Evolutionary conservation across 1,139 yeast species (phyloP), one percentile per base, ranked within the genome.

Genomic region (Taphrina deformans): DNA sequence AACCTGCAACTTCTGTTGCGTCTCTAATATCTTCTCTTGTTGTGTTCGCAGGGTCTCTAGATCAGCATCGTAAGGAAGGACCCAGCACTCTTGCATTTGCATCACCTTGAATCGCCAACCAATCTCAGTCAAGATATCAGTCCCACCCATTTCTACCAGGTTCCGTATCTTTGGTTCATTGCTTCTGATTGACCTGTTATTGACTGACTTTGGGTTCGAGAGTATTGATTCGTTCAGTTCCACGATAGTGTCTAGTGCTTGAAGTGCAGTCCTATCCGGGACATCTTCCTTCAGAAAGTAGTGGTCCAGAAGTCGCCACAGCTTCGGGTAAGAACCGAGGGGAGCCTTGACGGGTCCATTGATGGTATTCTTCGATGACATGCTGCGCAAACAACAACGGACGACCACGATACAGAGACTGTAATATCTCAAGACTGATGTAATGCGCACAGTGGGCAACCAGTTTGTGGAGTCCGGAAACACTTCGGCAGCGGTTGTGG

Each of bases 21-120:
- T 52, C 29, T 59, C 63, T 1, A 50, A 6, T 10, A 59, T 48
- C 33, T 59, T 59, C 10, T 10, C 45, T 18, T 50, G 56, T 14
- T 35, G 51, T 26, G 10, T 31, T 9, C 26, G 10, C 27, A 59
- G 23, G 2, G 46, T 46, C 14, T 38, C 27, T 29, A 59, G 26
- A 23, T 59, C 63, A 3, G 63, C 56, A 24, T 59, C 63, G 24
- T 59, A 59, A 18, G 63, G 56, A 31, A 59, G 21, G 6, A 48
- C 50, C 63, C 63, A 59, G 29, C 56, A 48, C 41, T 59, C 63
- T 21, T 59, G 56, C 63, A 59, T 59, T 27, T 55, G 40, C 29
- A 52, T 48, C 31, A 59, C 56, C 23, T 52, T 51, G 48, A 59
- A 59, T 6, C 27, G 35, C 63, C 63, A 59, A 21, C 63, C 63